Conservation (phyloP, 805 yeast genomes). For the Yarrowia alimentaria region DNA sequence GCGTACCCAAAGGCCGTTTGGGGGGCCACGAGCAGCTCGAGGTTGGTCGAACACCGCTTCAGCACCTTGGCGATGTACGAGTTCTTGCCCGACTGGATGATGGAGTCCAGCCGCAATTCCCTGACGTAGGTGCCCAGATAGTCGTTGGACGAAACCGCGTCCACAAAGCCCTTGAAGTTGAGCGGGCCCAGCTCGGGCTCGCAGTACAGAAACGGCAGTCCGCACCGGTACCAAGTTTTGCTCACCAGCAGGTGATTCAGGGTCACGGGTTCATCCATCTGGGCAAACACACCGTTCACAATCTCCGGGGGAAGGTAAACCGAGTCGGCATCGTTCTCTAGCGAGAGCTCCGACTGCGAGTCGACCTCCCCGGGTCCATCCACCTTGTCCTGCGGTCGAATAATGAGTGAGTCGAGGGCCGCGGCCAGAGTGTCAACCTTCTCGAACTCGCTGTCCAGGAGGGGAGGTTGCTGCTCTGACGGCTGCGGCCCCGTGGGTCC, state of each 20-base stretch:
- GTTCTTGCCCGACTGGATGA: slow-evolving; percentile 88
- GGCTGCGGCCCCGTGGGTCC: too few relatives aligned
- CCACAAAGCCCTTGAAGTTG: slow-evolving; percentile 73
- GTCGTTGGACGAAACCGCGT: slow-evolving; percentile 49
- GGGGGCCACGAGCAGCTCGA: slow-evolving; percentile 79
- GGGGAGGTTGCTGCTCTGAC: too few relatives aligned
- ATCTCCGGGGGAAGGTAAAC: slow-evolving; percentile 51
- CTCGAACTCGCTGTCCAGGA: slow-evolving; percentile 26
- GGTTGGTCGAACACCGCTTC: slow-evolving; percentile 65
- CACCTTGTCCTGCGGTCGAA: slow-evolving; percentile 22
- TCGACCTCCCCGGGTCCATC: slow-evolving; percentile 25
- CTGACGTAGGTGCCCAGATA: slow-evolving; percentile 59
- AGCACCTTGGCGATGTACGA: slow-evolving; percentile 81
- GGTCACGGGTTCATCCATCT: slow-evolving; percentile 34
- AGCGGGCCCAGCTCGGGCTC: slow-evolving; percentile 61
- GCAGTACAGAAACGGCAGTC: slow-evolving; percentile 63
- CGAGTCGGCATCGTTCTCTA: slow-evolving; percentile 39
- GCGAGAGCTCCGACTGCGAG: slow-evolving; percentile 41
- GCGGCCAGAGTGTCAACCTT: slow-evolving; percentile 22
- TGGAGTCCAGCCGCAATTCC: slow-evolving; percentile 68
- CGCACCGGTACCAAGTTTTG: slow-evolving; percentile 56
- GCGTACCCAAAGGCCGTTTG: slow-evolving; percentile 93
- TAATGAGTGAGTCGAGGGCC: slow-evolving; percentile 14
- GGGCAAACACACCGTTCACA: slow-evolving; percentile 43
- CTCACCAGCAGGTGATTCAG: slow-evolving; percentile 54